Conservation (phyloP, 129 eudicot species). For the Helianthus tuberosus region DNA sequence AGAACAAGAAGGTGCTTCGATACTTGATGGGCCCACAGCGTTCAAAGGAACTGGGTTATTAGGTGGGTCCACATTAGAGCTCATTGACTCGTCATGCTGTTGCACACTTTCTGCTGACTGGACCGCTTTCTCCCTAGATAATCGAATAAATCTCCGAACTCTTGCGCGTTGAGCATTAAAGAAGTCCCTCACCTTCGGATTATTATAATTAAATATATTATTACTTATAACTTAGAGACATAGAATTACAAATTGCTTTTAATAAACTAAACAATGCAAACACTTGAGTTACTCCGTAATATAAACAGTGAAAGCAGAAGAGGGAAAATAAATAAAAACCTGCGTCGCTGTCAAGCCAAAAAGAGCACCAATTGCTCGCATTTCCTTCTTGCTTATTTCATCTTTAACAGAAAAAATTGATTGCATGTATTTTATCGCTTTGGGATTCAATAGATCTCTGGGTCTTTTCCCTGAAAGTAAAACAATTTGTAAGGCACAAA, state of each 20-base stretch:
- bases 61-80: slow-evolving; percentile 38
- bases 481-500: neutral
- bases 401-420: slow-evolving; percentile 84
- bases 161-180: slow-evolving; percentile 72
- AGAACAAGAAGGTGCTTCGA: slow-evolving; percentile 71
- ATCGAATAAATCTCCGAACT: slow-evolving; percentile 73
- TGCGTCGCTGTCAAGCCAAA: slow-evolving; percentile 93
- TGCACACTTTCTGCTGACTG: slow-evolving; percentile 43
- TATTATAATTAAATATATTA: neutral
- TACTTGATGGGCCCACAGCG: slow-evolving; percentile 46
- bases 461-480: slow-evolving; percentile 85
- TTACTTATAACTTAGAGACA: neutral
- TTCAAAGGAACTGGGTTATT: slow-evolving; percentile 64
- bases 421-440: slow-evolving; percentile 92
- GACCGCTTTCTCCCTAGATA: slow-evolving; percentile 72
- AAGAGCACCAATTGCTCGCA: slow-evolving; percentile 81
- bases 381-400: slow-evolving; percentile 84
- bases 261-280: slow-evolving; percentile 6
- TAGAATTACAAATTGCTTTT: neutral
- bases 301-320: neutral
- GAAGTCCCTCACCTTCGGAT: slow-evolving; percentile 75
- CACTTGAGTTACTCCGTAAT: slow-evolving; percentile 2
- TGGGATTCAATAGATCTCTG: slow-evolving; percentile 86
- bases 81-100: slow-evolving; percentile 42
- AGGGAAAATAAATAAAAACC: slow-evolving; percentile 43